Evolutionary conservation across 768 basidiomycete species (phyloP), one percentile per base, ranked within the genome.

Genomic region (Trametes gibbosa): DNA sequence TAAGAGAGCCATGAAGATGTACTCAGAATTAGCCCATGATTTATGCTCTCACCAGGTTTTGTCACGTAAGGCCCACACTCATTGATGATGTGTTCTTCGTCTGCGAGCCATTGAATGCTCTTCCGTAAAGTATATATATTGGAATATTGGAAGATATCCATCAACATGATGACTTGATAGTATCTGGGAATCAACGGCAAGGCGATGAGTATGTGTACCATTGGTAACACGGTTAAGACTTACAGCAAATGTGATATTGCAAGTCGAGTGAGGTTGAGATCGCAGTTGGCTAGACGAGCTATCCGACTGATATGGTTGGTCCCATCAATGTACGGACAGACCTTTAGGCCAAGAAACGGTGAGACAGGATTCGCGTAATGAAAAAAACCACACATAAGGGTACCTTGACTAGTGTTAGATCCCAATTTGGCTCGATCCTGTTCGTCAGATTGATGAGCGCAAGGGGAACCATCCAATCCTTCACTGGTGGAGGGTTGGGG

Each of bases 101-200:
- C 84, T 14, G 90, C 92, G 34, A 97, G 83, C 82, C 89, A 92
- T 65, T 93, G 87, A 23, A 97, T 84, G 61, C 86, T 88, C 65
- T 89, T 91, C 51, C 89, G 84, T 25, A 95, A 79, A 0, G 93
- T 94, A 70, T 99, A 99, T 87, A 96, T 93, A 72, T 98, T 98
- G 16, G 94, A 94, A 72, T 89, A 96, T 71, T 97, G 95, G 71
- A 99, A 99, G 43, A 98, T 92, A 75, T 99, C 97, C 54, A 95
- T 85, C 62, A 87, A 90, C 90, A 98, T 94, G 63, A 97, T 86
- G 41, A 95, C 94, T 75, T 97, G 93, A 70, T 98, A 98, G 68
- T 94, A 97, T 43, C 93, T 95, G 63, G 24, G 45, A 17, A 56
- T 3, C 43, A 37, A 55, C 32, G 46, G 42, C 37, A n/a, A n/a